Conservation (phyloP, 1,139 yeast genomes). For the Hanseniaspora sp. region DNA sequence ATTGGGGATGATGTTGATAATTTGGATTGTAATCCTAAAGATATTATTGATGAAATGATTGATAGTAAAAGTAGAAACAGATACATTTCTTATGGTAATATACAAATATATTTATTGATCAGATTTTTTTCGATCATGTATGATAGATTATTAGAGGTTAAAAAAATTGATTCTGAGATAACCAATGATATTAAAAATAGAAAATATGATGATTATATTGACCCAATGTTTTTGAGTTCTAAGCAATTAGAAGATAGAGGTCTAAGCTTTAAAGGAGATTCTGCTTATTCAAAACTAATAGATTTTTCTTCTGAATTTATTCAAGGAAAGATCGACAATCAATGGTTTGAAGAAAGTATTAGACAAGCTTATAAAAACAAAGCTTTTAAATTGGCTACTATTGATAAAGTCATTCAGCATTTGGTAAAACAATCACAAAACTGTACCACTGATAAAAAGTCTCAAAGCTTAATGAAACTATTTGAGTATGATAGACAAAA, state of each 20-base stretch:
- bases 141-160: slow-evolving; percentile 68
- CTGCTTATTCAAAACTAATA: slow-evolving; percentile 69
- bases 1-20: slow-evolving; percentile 34
- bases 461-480: slow-evolving; percentile 67
- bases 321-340: slow-evolving; percentile 87
- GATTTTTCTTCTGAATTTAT: slow-evolving; percentile 62
- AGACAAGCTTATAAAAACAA: slow-evolving; percentile 91
- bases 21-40: slow-evolving; percentile 42
- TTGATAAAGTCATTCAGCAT: slow-evolving; percentile 86
- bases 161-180: slow-evolving; percentile 53
- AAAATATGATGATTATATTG: slow-evolving; percentile 70
- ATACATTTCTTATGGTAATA: slow-evolving; percentile 77
- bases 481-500: slow-evolving; percentile 68
- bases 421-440: slow-evolving; percentile 79
- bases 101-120: slow-evolving; percentile 83
- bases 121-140: slow-evolving; percentile 76
- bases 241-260: slow-evolving; percentile 72
- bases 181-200: slow-evolving; percentile 59
- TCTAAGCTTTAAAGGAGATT: slow-evolving; percentile 55
- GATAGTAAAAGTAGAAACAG: slow-evolving; percentile 31
- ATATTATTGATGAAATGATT: slow-evolving; percentile 24
- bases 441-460: slow-evolving; percentile 67
- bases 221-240: slow-evolving; percentile 71
- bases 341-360: slow-evolving; percentile 87
- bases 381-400: slow-evolving; percentile 84